These are phyloP conservation scores for Penicillium sp. DNA, from an alignment of 2,329 filamentous ascomycete genomes.

Conservation along the genomic window DNA sequence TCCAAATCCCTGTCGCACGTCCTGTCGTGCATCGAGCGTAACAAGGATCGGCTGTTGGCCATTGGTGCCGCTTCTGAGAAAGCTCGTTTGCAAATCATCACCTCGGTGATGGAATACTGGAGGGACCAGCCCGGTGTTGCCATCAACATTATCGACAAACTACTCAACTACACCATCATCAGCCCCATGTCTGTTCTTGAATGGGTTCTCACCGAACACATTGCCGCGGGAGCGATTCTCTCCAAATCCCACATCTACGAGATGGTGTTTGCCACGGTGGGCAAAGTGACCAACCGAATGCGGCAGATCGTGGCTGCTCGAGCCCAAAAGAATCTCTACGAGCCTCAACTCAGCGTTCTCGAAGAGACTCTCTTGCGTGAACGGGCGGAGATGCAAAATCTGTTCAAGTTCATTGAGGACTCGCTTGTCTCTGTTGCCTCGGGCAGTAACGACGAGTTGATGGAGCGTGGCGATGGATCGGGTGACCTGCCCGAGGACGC, in stretches of 20 bases:
- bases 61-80: slow-evolving; percentile 68
- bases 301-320: slow-evolving; percentile 68
- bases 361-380: slow-evolving; percentile 65
- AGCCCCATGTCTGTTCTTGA: slow-evolving; percentile 78
- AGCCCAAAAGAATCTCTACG: slow-evolving; percentile 50
- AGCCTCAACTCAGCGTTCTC: slow-evolving; percentile 52
- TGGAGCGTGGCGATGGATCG: slow-evolving; percentile 58
- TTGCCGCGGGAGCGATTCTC: slow-evolving; percentile 61
- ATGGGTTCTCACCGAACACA: slow-evolving; percentile 71
- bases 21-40: slow-evolving; percentile 89
- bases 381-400: slow-evolving; percentile 64
- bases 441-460: slow-evolving; percentile 67
- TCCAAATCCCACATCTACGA: slow-evolving; percentile 76
- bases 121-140: slow-evolving; percentile 84
- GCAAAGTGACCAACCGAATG: slow-evolving; percentile 82
- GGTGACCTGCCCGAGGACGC: slow-evolving; percentile 50
- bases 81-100: slow-evolving; percentile 81
- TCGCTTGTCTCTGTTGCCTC: slow-evolving; percentile 65
- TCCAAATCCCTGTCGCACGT: slow-evolving; percentile 96
- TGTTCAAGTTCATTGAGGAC: slow-evolving; percentile 78
- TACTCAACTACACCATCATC: slow-evolving; percentile 94
- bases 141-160: slow-evolving; percentile 88
- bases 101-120: slow-evolving; percentile 90
- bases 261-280: slow-evolving; percentile 79
- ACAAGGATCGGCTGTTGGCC: slow-evolving; percentile 78